These are phyloP conservation scores for Rhodosporidiobolus sp. DNA, from an alignment of 768 basidiomycete genomes.

Conservation along the genomic window DNA sequence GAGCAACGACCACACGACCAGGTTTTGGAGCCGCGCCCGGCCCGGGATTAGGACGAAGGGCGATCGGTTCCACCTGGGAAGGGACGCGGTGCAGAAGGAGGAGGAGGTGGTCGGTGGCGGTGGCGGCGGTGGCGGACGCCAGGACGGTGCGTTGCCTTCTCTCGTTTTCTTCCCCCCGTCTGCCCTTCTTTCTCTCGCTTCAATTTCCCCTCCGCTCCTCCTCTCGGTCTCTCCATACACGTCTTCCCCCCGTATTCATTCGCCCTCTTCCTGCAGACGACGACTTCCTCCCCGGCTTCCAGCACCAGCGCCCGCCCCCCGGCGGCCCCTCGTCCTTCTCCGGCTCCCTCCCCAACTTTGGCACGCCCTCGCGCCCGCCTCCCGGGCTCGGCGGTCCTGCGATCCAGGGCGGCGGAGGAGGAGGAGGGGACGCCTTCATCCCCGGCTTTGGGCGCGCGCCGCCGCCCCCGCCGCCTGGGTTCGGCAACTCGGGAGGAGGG, in stretches of 20 bases:
- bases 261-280: conserved; percentile 24
- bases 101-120: conserved; percentile 62
- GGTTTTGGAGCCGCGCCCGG: conserved; percentile 81
- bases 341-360: conserved; percentile 4
- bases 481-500: neutral
- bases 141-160: neutral
- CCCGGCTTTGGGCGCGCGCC: conserved; percentile 48
- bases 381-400: conserved; percentile 36
- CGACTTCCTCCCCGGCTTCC: conserved; percentile 38
- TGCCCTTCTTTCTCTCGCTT: neutral
- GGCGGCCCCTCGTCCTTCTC: neutral
- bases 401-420: conserved; percentile 29
- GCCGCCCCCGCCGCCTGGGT: neutral
- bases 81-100: conserved; percentile 74
- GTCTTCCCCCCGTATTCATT: neutral
- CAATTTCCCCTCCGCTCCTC: too few species aligned
- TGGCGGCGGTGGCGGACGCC: neutral
- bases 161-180: too few species aligned
- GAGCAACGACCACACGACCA: conserved; percentile 96
- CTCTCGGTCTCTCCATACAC: neutral
- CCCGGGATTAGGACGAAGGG: conserved; percentile 34
- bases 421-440: conserved; percentile 55
- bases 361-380: neutral
- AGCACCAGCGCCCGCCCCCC: conserved; percentile 16
- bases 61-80: conserved; percentile 52